Base-by-base conservation (phyloP, 495 filamentous ascomycete species). In the Bacidia rubella region DNA sequence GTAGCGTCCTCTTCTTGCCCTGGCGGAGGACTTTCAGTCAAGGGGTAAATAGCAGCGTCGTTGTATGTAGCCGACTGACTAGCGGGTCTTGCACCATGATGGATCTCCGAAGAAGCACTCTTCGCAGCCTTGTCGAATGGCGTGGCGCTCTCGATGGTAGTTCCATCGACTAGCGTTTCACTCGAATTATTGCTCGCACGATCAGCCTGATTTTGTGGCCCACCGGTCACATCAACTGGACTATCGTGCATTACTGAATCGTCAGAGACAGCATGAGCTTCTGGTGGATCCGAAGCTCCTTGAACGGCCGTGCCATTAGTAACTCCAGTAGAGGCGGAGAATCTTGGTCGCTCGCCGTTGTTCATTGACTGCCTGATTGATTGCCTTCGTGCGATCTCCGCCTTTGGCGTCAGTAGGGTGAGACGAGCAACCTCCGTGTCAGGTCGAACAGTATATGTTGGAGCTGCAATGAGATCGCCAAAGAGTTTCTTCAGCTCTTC, bases 391-490 rank as follows among this genome's bases (percentile, higher is more conserved):
- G 77, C 74, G 2, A 69, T 71, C 15, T 72, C 76, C 61, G 81
- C 79, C 26, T 75, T 75, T 25, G 74, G 71, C 2, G 77, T 82
- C 54, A 83, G 75, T 41, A 92, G 71, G 2, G 90, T 86, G 25
- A 90, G 77, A 38, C 88, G 81, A 20, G 90, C 90, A 55, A 97
- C 76, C 56, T 92, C 83, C 48, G 78, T 78, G 11, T 83, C 77
- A 0, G 92, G 92, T 40, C 61, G 77, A 55, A 79, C 82, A 57
- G 62, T 79, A 54, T 65, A 62, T 32, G 60, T 66, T 41, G 64
- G 62, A 24, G 74, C 79, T 52, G 63, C 74, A 56, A 77, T 89
- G 65, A 98, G 79, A 39, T 76, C 74, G 2, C 74, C 62, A 62
- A 94, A 98, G 1, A 98, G 71, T 10, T 66, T 68, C 35, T 75